phyloP scores from a whole-genome alignment of 139 green algal species.

The Haematococcus sp. region DNA sequence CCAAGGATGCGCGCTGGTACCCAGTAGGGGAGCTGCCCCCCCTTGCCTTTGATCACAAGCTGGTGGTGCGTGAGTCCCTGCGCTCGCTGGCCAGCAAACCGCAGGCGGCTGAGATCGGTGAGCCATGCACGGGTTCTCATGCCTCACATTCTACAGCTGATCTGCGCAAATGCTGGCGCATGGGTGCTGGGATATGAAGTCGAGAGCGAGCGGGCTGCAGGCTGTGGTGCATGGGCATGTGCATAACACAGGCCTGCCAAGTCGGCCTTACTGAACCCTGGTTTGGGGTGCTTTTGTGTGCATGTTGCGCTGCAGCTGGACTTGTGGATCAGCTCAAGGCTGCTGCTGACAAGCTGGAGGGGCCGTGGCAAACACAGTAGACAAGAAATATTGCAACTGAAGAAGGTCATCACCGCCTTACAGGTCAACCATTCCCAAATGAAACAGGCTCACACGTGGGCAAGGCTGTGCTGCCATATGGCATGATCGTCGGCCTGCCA shows the following conservation, averaged over 20 bases:
- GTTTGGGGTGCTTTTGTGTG: no score
- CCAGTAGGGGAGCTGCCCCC: slow-evolving; percentile 32
- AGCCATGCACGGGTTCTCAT: neutral
- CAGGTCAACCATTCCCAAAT: no score
- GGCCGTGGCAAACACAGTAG: neutral
- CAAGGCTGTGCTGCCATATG: no score
- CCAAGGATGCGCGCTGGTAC: slow-evolving; percentile 57
- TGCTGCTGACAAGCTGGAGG: slow-evolving; percentile 26
- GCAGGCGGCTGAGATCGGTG: slow-evolving; percentile 9
- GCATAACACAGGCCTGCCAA: no score
- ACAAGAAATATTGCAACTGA: neutral
- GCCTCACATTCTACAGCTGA: slow-evolving; percentile 1
- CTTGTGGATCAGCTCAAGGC: neutral
- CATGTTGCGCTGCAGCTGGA: slow-evolving; percentile 1
- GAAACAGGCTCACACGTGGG: no score
- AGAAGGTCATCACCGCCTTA: neutral
- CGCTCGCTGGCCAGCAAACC: slow-evolving; percentile 22
- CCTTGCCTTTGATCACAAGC: slow-evolving; percentile 72
- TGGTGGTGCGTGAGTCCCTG: slow-evolving; percentile 41
- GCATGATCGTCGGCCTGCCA: no score
- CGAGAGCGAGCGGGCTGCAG: no score
- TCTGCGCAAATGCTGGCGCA: neutral
- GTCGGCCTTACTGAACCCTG: no score
- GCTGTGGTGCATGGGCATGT: no score
- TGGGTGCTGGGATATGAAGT: neutral